These are phyloP conservation scores for Tylopilus sp. DNA, from an alignment of 768 basidiomycete species.

Conservation along the genomic window DNA sequence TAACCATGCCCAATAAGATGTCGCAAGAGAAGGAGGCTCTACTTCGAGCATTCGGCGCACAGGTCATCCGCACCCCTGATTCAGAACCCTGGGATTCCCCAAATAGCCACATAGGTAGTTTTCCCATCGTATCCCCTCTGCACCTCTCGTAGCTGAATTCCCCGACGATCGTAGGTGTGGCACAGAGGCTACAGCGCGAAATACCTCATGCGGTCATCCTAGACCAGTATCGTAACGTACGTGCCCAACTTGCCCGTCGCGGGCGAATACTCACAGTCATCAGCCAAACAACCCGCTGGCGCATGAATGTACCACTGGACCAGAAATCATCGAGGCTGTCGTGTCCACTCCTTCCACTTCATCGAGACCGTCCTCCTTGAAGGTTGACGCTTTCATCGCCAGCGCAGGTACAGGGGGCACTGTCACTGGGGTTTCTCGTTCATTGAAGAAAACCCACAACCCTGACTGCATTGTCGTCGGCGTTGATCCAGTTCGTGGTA, in stretches of 20 bases:
- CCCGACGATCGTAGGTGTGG: slow-evolving; percentile 85
- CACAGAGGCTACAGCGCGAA: slow-evolving; percentile 66
- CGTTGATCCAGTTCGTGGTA: slow-evolving; percentile 75
- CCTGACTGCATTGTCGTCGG: slow-evolving; percentile 72
- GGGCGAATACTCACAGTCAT: background rate
- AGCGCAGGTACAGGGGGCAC: slow-evolving; percentile 96
- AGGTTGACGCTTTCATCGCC: slow-evolving; percentile 79
- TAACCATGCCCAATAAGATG: slow-evolving; percentile 95
- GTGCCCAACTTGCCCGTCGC: slow-evolving; percentile 18
- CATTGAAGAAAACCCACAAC: slow-evolving; percentile 78
- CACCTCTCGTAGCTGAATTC: slow-evolving; percentile 79
- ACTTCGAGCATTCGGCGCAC: slow-evolving; percentile 87
- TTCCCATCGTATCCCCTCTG: slow-evolving; percentile 25
- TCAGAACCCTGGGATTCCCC: slow-evolving; percentile 87
- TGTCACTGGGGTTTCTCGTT: slow-evolving; percentile 80
- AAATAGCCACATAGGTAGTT: slow-evolving; percentile 88
- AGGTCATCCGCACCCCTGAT: slow-evolving; percentile 91
- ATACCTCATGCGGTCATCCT: slow-evolving; percentile 87
- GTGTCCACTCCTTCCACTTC: slow-evolving; percentile 59
- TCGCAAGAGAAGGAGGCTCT: slow-evolving; percentile 92
- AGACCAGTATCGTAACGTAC: slow-evolving; percentile 83
- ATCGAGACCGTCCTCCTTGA: slow-evolving; percentile 57
- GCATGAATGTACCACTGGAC: slow-evolving; percentile 87
- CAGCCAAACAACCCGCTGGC: slow-evolving; percentile 84
- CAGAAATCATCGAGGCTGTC: slow-evolving; percentile 85